Base-by-base conservation (phyloP, 1,139 yeast species). In the Arxiozyma slooffiae region DNA sequence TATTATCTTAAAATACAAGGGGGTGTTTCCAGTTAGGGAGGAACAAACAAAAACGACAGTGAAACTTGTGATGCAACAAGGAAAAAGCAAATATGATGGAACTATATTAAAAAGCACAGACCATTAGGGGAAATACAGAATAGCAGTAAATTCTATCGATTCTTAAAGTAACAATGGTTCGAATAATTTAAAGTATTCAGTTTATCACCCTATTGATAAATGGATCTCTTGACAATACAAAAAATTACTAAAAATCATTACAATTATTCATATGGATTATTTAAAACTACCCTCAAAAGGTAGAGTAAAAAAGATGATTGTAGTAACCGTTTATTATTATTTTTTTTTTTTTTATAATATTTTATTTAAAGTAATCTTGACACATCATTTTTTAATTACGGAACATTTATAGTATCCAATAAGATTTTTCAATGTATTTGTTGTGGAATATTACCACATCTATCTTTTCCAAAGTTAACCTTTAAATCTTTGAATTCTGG, bases 381-480 rank as follows among this genome's bases (percentile, higher is more conserved):
- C n/a, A n/a, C n/a, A 2, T 30, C n/a, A 14, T 5, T 14, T 30
- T 30, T 30, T 30, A 30, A 30, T 8, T 30, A 11, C 14, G 14
- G 6, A 6, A 1, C 3, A 6, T 14, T 8, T 30, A 30, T 11
- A n/a, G n/a, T 11, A 30, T 30, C n/a, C 36, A 30, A n/a, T 6
- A 11, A 30, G 36, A n/a, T n/a, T 30, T 30, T 30, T 21, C 20
- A 42, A 21, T 20, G 38, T 18, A 34, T 42, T 42, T 34, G 45
- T 20, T 42, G 45, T 42, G 74, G 73, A 20, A 69, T 68, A 64
- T 88, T 87, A 30, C 95, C 97, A 69, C 97, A 92, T 62, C 98
- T 77, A 67, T 89, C 97, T 67, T 92, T 92, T 52, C 97, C 97
- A 68, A 83, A 89, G 59, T 85, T 82, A 56, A 89, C 82, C 62